phyloP scores from a whole-genome alignment of 108 stramenopile genomes.

The Cyclotella cryptica region DNA sequence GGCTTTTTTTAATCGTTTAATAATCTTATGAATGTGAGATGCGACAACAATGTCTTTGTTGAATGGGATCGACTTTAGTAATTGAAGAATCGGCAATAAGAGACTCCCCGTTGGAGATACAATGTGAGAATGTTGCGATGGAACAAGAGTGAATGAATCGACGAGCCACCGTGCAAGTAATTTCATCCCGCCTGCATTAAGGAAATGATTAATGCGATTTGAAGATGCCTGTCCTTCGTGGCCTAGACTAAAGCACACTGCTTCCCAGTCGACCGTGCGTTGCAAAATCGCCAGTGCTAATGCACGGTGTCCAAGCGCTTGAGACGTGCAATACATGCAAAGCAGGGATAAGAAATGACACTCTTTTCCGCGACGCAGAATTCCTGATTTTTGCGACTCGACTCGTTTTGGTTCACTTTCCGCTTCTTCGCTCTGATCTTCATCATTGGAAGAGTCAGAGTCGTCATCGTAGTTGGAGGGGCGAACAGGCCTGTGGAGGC shows the following conservation, averaged over 20 bases:
- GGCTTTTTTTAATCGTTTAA: conserved; percentile 45
- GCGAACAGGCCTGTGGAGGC: conserved; percentile 19
- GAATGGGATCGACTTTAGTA: conserved; percentile 46
- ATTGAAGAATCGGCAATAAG: conserved; percentile 36
- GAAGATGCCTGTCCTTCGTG: neutral
- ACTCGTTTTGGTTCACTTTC: neutral
- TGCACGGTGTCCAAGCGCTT: conserved; percentile 27
- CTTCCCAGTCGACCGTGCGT: conserved; percentile 47
- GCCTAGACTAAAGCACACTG: neutral
- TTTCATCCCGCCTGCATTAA: conserved; percentile 45
- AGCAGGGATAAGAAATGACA: conserved; percentile 35
- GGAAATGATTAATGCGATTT: conserved; percentile 15
- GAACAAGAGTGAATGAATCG: conserved; percentile 34
- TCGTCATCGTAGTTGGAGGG: conserved; percentile 29
- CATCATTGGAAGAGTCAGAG: neutral
- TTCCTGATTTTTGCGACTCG: conserved; percentile 7
- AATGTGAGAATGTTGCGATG: conserved; percentile 5
- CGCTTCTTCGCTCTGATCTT: neutral
- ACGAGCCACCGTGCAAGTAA: conserved; percentile 47
- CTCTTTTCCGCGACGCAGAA: conserved; percentile 25
- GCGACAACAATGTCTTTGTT: conserved; percentile 45
- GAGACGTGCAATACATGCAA: conserved; percentile 33
- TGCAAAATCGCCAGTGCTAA: conserved; percentile 43
- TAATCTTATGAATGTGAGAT: conserved; percentile 43
- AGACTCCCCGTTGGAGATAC: conserved; percentile 43